phyloP scores from a whole-genome alignment of 805 yeast genomes.

The Candida chauliodis region DNA sequence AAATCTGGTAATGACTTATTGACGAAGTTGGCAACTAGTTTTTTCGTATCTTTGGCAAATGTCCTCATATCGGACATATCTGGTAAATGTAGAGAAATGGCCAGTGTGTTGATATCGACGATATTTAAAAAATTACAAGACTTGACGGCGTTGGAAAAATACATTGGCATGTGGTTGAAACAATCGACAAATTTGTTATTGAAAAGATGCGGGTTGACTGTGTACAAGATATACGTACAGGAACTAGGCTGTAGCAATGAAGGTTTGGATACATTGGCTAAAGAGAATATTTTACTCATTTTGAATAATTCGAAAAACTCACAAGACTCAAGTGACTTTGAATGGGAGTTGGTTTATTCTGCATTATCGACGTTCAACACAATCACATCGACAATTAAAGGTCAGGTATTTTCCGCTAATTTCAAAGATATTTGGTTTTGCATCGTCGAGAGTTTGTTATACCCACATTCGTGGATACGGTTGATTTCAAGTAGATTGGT shows the following conservation, averaged over 20 bases:
- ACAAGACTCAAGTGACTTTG: slow-evolving; percentile 36
- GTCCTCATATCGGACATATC: slow-evolving; percentile 76
- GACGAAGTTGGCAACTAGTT: slow-evolving; percentile 62
- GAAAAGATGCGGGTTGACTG: slow-evolving; percentile 69
- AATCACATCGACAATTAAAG: slow-evolving; percentile 36
- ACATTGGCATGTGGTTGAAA: slow-evolving; percentile 58
- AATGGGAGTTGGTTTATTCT: slow-evolving; percentile 79
- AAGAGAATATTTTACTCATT: slow-evolving; percentile 20
- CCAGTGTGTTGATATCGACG: slow-evolving; percentile 54
- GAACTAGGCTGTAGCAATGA: slow-evolving; percentile 43
- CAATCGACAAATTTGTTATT: slow-evolving; percentile 51
- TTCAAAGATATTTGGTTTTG: slow-evolving; percentile 47
- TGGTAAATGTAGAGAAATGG: slow-evolving; percentile 79
- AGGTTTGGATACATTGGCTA: slow-evolving; percentile 38
- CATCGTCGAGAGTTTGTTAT: slow-evolving; percentile 56
- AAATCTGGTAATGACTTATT: slow-evolving; percentile 62
- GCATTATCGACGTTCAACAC: slow-evolving; percentile 51
- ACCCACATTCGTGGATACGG: slow-evolving; percentile 92
- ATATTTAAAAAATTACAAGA: slow-evolving; percentile 47
- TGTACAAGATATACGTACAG: slow-evolving; percentile 58
- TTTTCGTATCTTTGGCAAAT: slow-evolving; percentile 79
- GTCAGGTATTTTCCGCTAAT: slow-evolving; percentile 19
- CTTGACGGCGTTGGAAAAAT: slow-evolving; percentile 31
- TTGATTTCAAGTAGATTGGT: slow-evolving; percentile 58
- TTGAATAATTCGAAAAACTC: slow-evolving; percentile 28